A percentile compares a stretch with the other conserved stretches of the same genome.
Evolutionary conservation across 495 filamentous ascomycete genomes (phyloP).

Genomic region (Lichenothelia convexa): DNA sequence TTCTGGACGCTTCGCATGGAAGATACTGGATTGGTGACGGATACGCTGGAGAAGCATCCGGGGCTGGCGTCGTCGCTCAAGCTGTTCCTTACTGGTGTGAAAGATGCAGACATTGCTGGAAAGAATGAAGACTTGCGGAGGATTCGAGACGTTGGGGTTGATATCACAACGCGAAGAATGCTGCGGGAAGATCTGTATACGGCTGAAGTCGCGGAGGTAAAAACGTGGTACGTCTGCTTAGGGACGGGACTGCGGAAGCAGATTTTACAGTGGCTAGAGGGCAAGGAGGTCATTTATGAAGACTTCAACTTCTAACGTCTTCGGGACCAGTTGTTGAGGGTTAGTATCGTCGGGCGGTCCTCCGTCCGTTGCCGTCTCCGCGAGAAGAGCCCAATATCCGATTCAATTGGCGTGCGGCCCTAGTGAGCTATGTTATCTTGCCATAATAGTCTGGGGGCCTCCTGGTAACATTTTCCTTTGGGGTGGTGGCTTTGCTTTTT

Average conservation of each 20-base stretch:
- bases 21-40: constrained; percentile 44
- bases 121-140: constrained; percentile 18
- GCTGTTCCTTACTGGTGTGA: constrained; percentile 41
- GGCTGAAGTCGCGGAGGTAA: constrained; percentile 2
- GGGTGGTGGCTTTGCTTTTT: too few relatives aligned
- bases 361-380: too few relatives aligned
- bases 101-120: constrained; percentile 10
- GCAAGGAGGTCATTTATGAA: constrained; percentile 44
- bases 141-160: constrained; percentile 21
- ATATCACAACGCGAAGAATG: constrained; percentile 33
- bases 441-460: too few relatives aligned
- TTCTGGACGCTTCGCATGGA: constrained; percentile 44
- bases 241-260: constrained; percentile 34
- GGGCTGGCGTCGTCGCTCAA: constrained; percentile 31
- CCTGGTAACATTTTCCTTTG: too few relatives aligned
- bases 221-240: constrained; percentile 52
- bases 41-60: constrained; percentile 35
- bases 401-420: too few relatives aligned
- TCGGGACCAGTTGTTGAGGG: too few relatives aligned
- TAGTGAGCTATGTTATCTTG: too few relatives aligned
- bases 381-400: too few relatives aligned
- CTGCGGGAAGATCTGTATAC: constrained; percentile 30
- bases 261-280: constrained; percentile 43
- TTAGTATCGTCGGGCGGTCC: too few relatives aligned
- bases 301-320: constrained; percentile 48